phyloP scores from a whole-genome alignment of 2,329 filamentous ascomycete genomes.

The Stachybotrys echinatus region DNA sequence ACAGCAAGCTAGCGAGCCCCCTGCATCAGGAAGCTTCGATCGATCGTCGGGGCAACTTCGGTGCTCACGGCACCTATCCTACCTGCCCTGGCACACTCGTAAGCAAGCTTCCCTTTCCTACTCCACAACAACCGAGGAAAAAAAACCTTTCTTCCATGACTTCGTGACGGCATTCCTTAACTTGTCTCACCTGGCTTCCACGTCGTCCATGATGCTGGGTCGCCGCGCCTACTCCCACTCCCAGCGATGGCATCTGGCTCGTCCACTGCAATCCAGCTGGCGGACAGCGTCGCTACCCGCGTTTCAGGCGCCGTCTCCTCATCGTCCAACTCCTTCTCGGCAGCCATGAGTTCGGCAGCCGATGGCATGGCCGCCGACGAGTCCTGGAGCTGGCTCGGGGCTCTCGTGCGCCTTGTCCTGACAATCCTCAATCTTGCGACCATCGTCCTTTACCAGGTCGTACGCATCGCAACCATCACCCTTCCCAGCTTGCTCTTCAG shows the following conservation, averaged over 20 bases:
- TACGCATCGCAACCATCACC: constrained; percentile 83
- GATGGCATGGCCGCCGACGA: constrained; percentile 28
- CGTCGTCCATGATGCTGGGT: constrained; percentile 29
- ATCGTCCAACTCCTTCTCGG: constrained; percentile 24
- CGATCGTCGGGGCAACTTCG: background rate
- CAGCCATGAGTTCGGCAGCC: constrained; percentile 30
- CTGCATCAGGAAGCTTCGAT: too few species aligned
- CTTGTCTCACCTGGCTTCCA: constrained; percentile 7
- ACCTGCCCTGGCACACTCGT: background rate
- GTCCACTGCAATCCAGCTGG: constrained; percentile 29
- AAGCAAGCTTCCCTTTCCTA: background rate
- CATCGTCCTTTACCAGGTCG: constrained; percentile 66
- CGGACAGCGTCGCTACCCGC: constrained; percentile 24
- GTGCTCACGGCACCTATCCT: background rate
- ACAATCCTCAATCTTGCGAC: constrained; percentile 51
- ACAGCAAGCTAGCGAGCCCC: too few species aligned
- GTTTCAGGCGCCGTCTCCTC: constrained; percentile 24
- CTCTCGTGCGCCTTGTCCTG: constrained; percentile 50
- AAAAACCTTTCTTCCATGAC: constrained; percentile 2
- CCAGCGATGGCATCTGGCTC: constrained; percentile 35
- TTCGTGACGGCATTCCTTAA: background rate
- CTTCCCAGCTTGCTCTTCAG: constrained; percentile 85
- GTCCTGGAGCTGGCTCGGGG: constrained; percentile 51
- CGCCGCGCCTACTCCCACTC: constrained; percentile 20
- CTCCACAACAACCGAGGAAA: background rate